A percentile compares a stretch with the other conserved stretches of the same genome.
These are phyloP conservation scores for Piedraia hortae DNA, from an alignment of 2,329 filamentous ascomycete species.

Conservation along the genomic window DNA sequence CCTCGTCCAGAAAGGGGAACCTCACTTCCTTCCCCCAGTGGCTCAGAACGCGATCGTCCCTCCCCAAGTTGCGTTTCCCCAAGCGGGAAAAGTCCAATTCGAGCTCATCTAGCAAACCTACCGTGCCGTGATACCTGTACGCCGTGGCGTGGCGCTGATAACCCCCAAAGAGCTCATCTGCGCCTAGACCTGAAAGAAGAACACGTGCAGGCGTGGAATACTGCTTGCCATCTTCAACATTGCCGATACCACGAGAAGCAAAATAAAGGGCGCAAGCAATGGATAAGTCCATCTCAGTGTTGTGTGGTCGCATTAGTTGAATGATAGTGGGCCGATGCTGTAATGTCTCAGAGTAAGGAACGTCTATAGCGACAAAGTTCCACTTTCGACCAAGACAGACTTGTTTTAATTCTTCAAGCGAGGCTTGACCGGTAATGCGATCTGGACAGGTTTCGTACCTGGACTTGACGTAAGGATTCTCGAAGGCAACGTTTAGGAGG, in stretches of 20 bases:
- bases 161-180: slow-evolving; percentile 86
- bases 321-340: slow-evolving; percentile 42
- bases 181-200: slow-evolving; percentile 72
- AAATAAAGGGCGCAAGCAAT: slow-evolving; percentile 91
- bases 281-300: slow-evolving; percentile 96
- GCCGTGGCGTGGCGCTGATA: slow-evolving; percentile 65
- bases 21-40: slow-evolving; percentile 73
- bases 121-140: slow-evolving; percentile 39
- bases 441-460: slow-evolving; percentile 67
- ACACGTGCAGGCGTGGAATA: slow-evolving; percentile 54
- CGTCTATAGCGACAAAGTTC: slow-evolving; percentile 65
- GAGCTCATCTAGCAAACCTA: slow-evolving; percentile 52
- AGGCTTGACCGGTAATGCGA: slow-evolving; percentile 57
- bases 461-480: slow-evolving; percentile 47
- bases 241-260: slow-evolving; percentile 41
- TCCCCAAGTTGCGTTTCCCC: slow-evolving; percentile 77
- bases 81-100: slow-evolving; percentile 62
- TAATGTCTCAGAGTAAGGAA: slow-evolving; percentile 51
- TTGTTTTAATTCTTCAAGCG: slow-evolving; percentile 42
- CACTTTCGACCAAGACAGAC: slow-evolving; percentile 46
- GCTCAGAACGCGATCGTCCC: slow-evolving; percentile 74
- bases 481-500: slow-evolving; percentile 84
- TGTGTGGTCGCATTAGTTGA: slow-evolving; percentile 65
- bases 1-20: slow-evolving; percentile 77
- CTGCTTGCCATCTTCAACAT: slow-evolving; percentile 4